phyloP scores from a whole-genome alignment of 306 rosid species.

The Prunus fruticosa region DNA sequence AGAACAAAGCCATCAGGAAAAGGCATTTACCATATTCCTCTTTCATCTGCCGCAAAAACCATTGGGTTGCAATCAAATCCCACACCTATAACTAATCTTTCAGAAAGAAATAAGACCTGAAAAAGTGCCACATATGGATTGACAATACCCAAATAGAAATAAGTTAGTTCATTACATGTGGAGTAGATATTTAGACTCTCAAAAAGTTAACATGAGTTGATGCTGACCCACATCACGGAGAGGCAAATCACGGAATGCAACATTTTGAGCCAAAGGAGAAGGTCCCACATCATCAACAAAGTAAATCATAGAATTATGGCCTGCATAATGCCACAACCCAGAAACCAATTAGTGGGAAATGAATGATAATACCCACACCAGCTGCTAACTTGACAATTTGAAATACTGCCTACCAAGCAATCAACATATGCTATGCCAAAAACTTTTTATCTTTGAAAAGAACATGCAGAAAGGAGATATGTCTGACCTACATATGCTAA shows the following conservation, averaged over 20 bases:
- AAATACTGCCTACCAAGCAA: constrained; percentile 3
- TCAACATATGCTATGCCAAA: constrained; percentile 13
- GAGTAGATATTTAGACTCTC: constrained; percentile 18
- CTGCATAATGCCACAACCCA: constrained; percentile 48
- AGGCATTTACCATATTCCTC: constrained; percentile 68
- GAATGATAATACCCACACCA: constrained; percentile 9
- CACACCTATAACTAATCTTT: constrained; percentile 78
- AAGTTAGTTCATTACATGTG: constrained; percentile 13
- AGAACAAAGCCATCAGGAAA: constrained; percentile 14
- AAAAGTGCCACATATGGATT: constrained; percentile 31
- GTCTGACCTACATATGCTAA: constrained; percentile 88
- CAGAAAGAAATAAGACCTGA: constrained; percentile 94
- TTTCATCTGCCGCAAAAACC: constrained; percentile 82
- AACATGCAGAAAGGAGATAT: constrained; percentile 26
- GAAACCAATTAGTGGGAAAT: constrained; percentile 8
- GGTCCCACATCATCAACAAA: constrained; percentile 92
- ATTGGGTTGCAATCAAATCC: constrained; percentile 90
- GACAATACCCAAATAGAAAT: constrained; percentile 33
- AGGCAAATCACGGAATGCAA: constrained; percentile 88
- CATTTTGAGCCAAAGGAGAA: constrained; percentile 91
- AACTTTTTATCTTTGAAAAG: not conserved
- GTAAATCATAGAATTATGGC: constrained; percentile 91
- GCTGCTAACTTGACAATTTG: constrained; percentile 16
- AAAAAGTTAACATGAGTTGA: constrained; percentile 55
- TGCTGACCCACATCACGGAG: constrained; percentile 99